A percentile compares a stretch with the other conserved stretches of the same genome.
These are phyloP conservation scores for Trametes villosa DNA, from an alignment of 768 basidiomycete species.

Conservation along the genomic window DNA sequence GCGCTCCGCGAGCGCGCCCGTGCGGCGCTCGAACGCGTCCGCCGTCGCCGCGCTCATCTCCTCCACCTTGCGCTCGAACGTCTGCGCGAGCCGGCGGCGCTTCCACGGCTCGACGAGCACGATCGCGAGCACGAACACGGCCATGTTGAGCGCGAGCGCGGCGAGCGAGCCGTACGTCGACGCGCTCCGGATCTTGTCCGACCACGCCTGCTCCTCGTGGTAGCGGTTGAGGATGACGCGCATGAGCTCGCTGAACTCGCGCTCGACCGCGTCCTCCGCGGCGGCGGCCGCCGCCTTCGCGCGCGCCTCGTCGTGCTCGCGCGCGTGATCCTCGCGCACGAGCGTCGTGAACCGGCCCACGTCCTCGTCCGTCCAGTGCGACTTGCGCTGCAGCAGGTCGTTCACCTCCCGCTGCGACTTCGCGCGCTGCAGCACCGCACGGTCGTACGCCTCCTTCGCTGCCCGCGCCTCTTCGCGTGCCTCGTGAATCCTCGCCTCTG, in stretches of 20 bases:
- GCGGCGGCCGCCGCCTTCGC: conserved; percentile 70
- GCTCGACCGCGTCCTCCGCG: conserved; percentile 81
- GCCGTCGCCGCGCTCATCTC: conserved; percentile 39
- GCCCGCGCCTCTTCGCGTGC: conserved; percentile 68
- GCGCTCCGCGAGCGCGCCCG: conserved; percentile 51
- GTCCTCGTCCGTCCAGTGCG: conserved; percentile 88
- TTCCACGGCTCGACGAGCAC: conserved; percentile 97
- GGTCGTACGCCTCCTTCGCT: conserved; percentile 78
- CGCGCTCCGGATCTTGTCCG: conserved; percentile 95
- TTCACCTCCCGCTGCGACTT: conserved; percentile 95
- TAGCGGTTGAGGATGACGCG: conserved; percentile 87
- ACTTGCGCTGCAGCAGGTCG: conserved; percentile 92
- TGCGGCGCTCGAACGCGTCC: conserved; percentile 50
- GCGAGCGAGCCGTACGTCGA: conserved; percentile 92
- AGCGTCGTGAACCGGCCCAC: conserved; percentile 87
- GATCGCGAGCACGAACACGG: conserved; percentile 91
- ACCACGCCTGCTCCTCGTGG: conserved; percentile 99
- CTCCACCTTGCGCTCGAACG: conserved; percentile 83
- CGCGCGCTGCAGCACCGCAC: conserved; percentile 79
- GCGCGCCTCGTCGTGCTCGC: conserved; percentile 76
- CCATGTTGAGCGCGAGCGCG: conserved; percentile 83
- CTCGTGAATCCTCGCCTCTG: conserved; percentile 75
- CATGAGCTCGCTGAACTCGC: conserved; percentile 87
- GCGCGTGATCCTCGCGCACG: conserved; percentile 87
- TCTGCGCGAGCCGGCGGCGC: conserved; percentile 79